Conservation (phyloP, 2,329 filamentous ascomycete genomes). For the Emericellopsis atlantica region DNA sequence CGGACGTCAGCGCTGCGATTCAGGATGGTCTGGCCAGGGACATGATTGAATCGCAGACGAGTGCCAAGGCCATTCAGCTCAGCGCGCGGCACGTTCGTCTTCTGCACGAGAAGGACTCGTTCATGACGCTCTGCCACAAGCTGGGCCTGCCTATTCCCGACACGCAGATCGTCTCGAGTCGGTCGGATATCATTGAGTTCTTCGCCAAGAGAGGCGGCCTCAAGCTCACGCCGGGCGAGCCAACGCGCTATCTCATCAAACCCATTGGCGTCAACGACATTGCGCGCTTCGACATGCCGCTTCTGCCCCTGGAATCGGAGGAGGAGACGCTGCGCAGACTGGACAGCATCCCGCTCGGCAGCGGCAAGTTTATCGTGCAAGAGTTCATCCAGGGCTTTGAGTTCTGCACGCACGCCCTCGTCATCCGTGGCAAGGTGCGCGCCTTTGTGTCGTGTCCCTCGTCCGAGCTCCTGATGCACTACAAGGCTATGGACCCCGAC, state of each 20-base stretch:
- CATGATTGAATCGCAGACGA: constrained; percentile 41
- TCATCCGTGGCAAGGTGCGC: constrained; percentile 51
- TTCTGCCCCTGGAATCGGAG: constrained; percentile 43
- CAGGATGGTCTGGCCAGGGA: constrained; percentile 57
- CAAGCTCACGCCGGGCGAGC: constrained; percentile 6
- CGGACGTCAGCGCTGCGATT: constrained; percentile 50
- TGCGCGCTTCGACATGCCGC: constrained; percentile 47
- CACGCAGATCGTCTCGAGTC: constrained; percentile 38
- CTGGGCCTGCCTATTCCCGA: constrained; percentile 42
- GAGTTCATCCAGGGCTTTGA: constrained; percentile 50
- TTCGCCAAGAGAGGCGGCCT: constrained; percentile 22
- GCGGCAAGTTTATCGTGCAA: constrained; percentile 46
- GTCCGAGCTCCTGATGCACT: constrained; percentile 52
- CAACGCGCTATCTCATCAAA: constrained; percentile 50
- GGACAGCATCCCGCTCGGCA: constrained; percentile 23
- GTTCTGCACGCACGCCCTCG: constrained; percentile 59
- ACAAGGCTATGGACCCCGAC: constrained; percentile 41
- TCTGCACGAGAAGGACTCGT: constrained; percentile 53
- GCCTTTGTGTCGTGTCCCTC: constrained; percentile 57
- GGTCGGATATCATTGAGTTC: constrained; percentile 37
- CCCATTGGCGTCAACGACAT: constrained; percentile 49
- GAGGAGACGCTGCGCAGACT: constrained; percentile 45
- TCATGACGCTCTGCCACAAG: constrained; percentile 43
- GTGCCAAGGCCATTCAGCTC: constrained; percentile 53
- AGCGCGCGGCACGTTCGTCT: constrained; percentile 38